Percentiles rank a stretch among this genome's conserved stretches.
These are phyloP conservation scores for Multifurca ochricompacta DNA, from an alignment of 768 basidiomycete species.

Conservation along the genomic window DNA sequence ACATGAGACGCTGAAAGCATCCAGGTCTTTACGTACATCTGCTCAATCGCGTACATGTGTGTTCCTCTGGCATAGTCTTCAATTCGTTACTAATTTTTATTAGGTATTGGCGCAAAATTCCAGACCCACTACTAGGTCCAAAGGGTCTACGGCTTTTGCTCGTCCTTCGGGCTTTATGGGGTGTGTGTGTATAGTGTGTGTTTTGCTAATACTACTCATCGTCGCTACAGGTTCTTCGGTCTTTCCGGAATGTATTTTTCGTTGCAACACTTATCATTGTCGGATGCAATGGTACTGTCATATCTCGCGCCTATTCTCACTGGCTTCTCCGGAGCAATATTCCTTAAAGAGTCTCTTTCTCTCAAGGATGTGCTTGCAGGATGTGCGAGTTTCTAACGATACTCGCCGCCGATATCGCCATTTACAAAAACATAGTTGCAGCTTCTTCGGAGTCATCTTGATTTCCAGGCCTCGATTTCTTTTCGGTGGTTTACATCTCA, in stretches of 20 bases:
- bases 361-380: slow-evolving; percentile 49
- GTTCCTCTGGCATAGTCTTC: not conserved
- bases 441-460: slow-evolving; percentile 68
- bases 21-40: slow-evolving; percentile 46
- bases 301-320: slow-evolving; percentile 67
- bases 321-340: slow-evolving; percentile 50
- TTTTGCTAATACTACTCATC: not conserved
- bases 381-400: slow-evolving; percentile 26
- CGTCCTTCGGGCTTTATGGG: slow-evolving; percentile 56
- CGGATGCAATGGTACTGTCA: slow-evolving; percentile 69
- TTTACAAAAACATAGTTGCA: slow-evolving; percentile 36
- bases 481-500: slow-evolving; percentile 46
- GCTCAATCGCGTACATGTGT: slow-evolving; percentile 45
- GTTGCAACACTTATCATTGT: slow-evolving; percentile 65
- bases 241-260: slow-evolving; percentile 65
- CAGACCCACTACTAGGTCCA: slow-evolving; percentile 61
- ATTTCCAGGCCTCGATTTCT: slow-evolving; percentile 73
- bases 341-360: slow-evolving; percentile 54
- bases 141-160: slow-evolving; percentile 56
- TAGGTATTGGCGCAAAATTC: slow-evolving; percentile 35
- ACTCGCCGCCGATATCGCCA: not conserved
- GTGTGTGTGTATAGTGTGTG: slow-evolving; percentile 28
- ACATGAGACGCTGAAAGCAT: not conserved
- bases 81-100: not conserved
- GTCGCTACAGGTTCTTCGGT: slow-evolving; percentile 52